These are phyloP conservation scores for Samsoniella hepiali DNA, from an alignment of 2,329 filamentous ascomycete species.

Conservation along the genomic window DNA sequence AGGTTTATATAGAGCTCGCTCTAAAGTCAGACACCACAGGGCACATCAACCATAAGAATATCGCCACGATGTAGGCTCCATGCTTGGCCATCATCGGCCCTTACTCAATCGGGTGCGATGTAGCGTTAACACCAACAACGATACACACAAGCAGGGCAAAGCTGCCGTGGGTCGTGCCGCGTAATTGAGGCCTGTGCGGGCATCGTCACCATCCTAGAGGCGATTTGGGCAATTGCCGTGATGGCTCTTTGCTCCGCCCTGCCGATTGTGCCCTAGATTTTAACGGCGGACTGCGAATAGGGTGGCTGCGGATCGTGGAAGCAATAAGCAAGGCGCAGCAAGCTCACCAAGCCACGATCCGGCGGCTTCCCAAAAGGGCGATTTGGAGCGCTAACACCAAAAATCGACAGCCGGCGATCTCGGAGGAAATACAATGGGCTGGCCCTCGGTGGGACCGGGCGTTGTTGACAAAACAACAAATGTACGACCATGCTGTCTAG, in stretches of 20 bases:
- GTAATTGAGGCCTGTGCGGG: background rate
- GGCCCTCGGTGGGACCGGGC: background rate
- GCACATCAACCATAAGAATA: background rate
- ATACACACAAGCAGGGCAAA: background rate
- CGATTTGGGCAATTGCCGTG: background rate
- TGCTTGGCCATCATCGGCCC: background rate
- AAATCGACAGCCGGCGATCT: background rate
- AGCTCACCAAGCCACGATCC: background rate
- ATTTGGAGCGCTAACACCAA: conserved; percentile 9
- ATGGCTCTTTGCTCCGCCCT: background rate
- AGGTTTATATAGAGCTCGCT: background rate
- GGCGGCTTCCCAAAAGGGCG: background rate
- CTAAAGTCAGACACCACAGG: background rate
- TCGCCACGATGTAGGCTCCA: background rate
- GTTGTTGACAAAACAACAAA: background rate
- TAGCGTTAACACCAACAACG: background rate
- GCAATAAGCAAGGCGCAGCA: conserved; percentile 7
- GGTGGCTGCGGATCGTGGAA: background rate
- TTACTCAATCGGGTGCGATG: conserved; percentile 1
- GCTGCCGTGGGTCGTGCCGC: background rate
- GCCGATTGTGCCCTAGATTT: background rate
- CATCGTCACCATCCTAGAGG: background rate
- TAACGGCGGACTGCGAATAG: background rate
- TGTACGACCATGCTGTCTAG: background rate
- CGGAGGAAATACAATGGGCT: background rate